A percentile compares a stretch with the other conserved stretches of the same genome.
phyloP scores from a whole-genome alignment of 805 yeast species.

The Saccharomycopsis oosterbeekiorum region DNA sequence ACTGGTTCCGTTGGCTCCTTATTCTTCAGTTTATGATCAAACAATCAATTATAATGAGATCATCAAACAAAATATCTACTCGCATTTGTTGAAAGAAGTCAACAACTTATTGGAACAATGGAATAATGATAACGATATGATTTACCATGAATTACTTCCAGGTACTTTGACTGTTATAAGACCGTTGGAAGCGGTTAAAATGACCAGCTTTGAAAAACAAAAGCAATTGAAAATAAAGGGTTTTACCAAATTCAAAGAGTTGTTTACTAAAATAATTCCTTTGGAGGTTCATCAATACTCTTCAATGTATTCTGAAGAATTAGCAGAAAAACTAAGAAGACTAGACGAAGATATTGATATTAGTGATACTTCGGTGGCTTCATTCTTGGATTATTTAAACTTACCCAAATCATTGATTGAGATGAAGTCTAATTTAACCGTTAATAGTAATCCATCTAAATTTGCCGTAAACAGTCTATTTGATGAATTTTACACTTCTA shows the following conservation, averaged over 20 bases:
- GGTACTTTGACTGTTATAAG: conserved; percentile 55
- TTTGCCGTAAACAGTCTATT: background rate
- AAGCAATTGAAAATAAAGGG: conserved; percentile 31
- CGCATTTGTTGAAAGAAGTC: conserved; percentile 26
- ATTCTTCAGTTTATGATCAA: conserved; percentile 9
- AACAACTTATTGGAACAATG: conserved; percentile 30
- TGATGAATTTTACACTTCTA: conserved; percentile 19
- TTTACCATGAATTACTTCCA: conserved; percentile 75
- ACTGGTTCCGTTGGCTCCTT: conserved; percentile 17
- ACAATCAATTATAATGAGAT: conserved; percentile 8
- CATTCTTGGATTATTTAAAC: conserved; percentile 60
- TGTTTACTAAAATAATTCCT: conserved; percentile 77
- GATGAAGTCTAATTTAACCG: conserved; percentile 29
- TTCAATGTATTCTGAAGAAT: conserved; percentile 82
- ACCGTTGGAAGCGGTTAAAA: conserved; percentile 58
- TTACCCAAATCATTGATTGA: conserved; percentile 58
- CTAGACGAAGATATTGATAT: conserved; percentile 69
- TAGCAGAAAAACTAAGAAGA: conserved; percentile 62
- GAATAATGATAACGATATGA: conserved; percentile 80
- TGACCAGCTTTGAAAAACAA: conserved; percentile 39
- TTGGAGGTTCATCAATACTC: conserved; percentile 78
- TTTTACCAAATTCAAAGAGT: conserved; percentile 34
- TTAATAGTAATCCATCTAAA: conserved; percentile 11
- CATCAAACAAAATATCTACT: conserved; percentile 26
- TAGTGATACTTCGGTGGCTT: conserved; percentile 66